A percentile compares a stretch with the other conserved stretches of the same genome.
Evolutionary conservation across 148 eudicot species (phyloP).

Genomic region (Rhododendron ovatum): DNA sequence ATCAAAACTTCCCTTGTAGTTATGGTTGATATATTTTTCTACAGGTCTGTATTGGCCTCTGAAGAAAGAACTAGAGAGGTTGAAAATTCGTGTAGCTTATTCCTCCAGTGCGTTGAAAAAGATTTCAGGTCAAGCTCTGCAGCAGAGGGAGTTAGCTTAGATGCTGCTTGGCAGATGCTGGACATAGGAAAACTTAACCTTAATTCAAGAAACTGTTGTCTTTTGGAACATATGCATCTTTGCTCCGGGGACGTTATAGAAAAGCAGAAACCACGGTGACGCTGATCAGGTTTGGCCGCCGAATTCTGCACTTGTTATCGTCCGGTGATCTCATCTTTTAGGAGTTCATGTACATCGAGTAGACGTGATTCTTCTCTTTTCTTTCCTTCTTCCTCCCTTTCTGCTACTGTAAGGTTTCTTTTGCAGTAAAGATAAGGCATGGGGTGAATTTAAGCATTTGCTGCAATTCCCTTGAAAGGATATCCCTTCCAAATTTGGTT

Average conservation of each 20-base stretch:
- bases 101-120: conserved; percentile 4
- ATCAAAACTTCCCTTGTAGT: neutral
- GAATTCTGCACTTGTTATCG: neutral
- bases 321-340: neutral
- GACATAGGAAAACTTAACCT: conserved; percentile 53
- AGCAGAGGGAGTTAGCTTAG: conserved; percentile 18
- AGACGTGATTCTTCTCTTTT: neutral
- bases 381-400: neutral
- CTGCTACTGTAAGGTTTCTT: neutral
- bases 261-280: neutral
- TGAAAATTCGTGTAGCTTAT: conserved; percentile 30
- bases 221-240: neutral
- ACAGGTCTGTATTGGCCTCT: conserved; percentile 54
- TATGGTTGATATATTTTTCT: neutral
- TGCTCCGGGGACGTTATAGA: neutral
- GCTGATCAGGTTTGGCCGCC: neutral
- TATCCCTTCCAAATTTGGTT: neutral
- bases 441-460: neutral
- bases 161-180: conserved; percentile 39
- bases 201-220: conserved; percentile 16
- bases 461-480: neutral
- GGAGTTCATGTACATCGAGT: neutral
- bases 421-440: neutral
- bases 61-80: conserved; percentile 47
- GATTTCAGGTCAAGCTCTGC: conserved; percentile 21